phyloP scores from a whole-genome alignment of 2,329 filamentous ascomycete species.

The Incumbomyces lentus region DNA sequence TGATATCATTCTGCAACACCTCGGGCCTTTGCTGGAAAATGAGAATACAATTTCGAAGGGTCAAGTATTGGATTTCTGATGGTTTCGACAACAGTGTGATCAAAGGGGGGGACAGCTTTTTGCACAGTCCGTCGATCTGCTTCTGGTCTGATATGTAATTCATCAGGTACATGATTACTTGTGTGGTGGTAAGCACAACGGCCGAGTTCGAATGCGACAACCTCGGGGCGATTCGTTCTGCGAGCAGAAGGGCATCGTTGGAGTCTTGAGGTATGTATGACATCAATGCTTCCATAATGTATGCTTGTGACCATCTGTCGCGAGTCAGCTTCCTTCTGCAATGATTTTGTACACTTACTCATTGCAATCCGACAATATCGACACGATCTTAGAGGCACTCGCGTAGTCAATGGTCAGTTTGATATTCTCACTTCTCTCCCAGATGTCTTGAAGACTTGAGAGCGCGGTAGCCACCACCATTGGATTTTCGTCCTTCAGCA shows the following conservation, averaged over 20 bases:
- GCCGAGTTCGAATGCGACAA: constrained; percentile 95
- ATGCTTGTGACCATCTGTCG: constrained; percentile 89
- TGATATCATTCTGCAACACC: constrained; percentile 88
- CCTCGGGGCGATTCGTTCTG: constrained; percentile 88
- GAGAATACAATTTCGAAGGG: constrained; percentile 81
- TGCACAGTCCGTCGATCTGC: constrained; percentile 74
- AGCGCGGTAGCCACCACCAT: constrained; percentile 93
- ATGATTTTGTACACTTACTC: constrained; percentile 53
- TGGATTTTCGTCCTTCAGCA: constrained; percentile 90
- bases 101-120: constrained; percentile 86
- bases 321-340: constrained; percentile 10
- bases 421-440: constrained; percentile 94
- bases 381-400: constrained; percentile 96
- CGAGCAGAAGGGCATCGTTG: constrained; percentile 75
- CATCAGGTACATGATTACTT: constrained; percentile 94
- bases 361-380: constrained; percentile 90
- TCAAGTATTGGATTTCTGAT: constrained; percentile 95
- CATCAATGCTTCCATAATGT: constrained; percentile 95
- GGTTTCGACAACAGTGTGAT: constrained; percentile 93
- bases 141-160: constrained; percentile 94
- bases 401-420: constrained; percentile 96
- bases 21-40: constrained; percentile 90
- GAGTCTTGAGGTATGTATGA: constrained; percentile 92
- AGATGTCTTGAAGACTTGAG: constrained; percentile 89
- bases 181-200: constrained; percentile 89